Evolutionary conservation across 495 filamentous ascomycete genomes (phyloP).

Genomic region (Neurospora sublineolata): DNA sequence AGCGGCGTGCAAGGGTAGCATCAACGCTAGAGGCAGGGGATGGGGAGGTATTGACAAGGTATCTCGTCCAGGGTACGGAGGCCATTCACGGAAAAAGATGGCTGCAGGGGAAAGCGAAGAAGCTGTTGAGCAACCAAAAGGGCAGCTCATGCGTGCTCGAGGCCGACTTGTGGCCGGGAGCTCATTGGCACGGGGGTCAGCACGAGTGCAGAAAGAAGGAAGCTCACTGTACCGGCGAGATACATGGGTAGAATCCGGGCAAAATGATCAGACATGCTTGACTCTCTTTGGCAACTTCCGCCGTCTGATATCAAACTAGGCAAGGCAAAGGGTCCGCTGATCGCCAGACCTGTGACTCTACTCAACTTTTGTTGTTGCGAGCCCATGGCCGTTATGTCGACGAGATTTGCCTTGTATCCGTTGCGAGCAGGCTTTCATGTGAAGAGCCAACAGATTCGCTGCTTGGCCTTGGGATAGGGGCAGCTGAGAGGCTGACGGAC

Average conservation of each 20-base stretch:
- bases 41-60: slow-evolving; percentile 18
- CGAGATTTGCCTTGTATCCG: not conserved
- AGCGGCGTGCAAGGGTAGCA: not conserved
- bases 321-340: slow-evolving; percentile 6
- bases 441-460: not conserved
- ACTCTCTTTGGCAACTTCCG: slow-evolving; percentile 12
- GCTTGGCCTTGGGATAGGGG: not conserved
- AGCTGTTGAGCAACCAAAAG: slow-evolving; percentile 25
- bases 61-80: slow-evolving; percentile 7
- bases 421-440: not conserved
- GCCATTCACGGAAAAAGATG: slow-evolving; percentile 17
- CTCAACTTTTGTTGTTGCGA: not conserved
- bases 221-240: not conserved
- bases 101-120: slow-evolving; percentile 17
- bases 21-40: slow-evolving; percentile 3
- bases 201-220: slow-evolving; percentile 18
- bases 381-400: not conserved
- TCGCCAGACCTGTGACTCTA: slow-evolving; percentile 1
- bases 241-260: slow-evolving; percentile 10
- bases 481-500: not conserved
- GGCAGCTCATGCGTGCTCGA: slow-evolving; percentile 23
- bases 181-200: slow-evolving; percentile 21
- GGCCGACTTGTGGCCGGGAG: slow-evolving; percentile 9
- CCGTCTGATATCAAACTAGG: slow-evolving; percentile 2
- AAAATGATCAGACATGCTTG: slow-evolving; percentile 10